phyloP scores from a whole-genome alignment of 1,284 basidiomycete species.

The Phellopilus nigrolimitatus region DNA sequence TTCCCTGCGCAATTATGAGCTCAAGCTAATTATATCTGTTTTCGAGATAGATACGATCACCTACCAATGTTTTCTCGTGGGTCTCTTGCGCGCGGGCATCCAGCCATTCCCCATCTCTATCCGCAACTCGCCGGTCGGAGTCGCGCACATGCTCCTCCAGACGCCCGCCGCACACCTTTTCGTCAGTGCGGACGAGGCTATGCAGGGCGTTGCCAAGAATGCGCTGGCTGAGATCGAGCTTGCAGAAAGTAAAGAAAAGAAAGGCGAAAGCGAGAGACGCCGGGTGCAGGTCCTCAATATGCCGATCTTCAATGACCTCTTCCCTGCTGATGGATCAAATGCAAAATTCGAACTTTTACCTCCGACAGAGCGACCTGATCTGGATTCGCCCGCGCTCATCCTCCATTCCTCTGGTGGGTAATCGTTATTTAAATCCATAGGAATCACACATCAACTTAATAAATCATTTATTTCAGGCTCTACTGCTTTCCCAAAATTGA shows the following conservation, averaged over 20 bases:
- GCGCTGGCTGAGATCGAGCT: not conserved
- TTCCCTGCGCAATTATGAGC: no score
- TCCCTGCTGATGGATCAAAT: not conserved
- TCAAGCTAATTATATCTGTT: not conserved
- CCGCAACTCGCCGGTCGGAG: slow-evolving; percentile 16
- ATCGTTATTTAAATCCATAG: not conserved
- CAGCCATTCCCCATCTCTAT: slow-evolving; percentile 22
- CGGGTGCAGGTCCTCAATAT: not conserved
- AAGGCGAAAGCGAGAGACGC: not conserved
- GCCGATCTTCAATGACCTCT: slow-evolving; percentile 12
- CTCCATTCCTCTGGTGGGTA: slow-evolving; percentile 18
- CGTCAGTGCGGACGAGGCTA: slow-evolving; percentile 10
- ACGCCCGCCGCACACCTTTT: slow-evolving; percentile 14
- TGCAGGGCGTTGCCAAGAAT: slow-evolving; percentile 5
- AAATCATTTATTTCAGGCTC: slow-evolving; percentile 13
- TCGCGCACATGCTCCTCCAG: slow-evolving; percentile 19
- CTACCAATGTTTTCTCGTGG: slow-evolving; percentile 17
- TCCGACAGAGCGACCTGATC: not conserved
- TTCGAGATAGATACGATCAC: slow-evolving; percentile 20
- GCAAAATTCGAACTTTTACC: not conserved
- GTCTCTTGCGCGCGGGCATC: slow-evolving; percentile 22
- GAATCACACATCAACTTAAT: not conserved
- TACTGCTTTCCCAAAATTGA: slow-evolving; percentile 15
- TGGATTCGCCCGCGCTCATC: slow-evolving; percentile 13
- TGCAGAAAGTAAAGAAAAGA: not conserved